Evolutionary conservation across 345 rosid genomes (phyloP).

Genomic region (Euphorbia pulcherrima): DNA sequence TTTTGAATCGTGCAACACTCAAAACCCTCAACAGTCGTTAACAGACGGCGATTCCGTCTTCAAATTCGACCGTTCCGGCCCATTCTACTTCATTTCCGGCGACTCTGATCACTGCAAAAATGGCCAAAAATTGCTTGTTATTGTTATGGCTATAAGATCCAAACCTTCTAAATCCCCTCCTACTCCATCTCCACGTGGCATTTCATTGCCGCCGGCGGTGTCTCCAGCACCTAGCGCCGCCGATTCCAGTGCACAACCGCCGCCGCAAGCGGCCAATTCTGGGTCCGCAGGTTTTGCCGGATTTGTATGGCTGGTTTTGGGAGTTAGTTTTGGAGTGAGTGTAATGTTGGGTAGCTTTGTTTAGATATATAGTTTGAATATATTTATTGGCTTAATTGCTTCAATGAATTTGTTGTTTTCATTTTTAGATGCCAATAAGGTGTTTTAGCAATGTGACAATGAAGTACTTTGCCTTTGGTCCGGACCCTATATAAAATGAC

Average conservation of each 20-base stretch:
- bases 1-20: conserved; percentile 55
- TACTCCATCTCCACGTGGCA: conserved; percentile 16
- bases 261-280: conserved; percentile 18
- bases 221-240: neutral
- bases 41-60: conserved; percentile 58
- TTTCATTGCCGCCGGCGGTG: conserved; percentile 1
- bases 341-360: conserved; percentile 22
- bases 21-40: conserved; percentile 41
- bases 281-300: conserved; percentile 17
- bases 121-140: conserved; percentile 53
- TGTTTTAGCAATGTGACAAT: too few relatives aligned
- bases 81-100: conserved; percentile 78
- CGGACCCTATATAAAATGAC: too few relatives aligned
- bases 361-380: conserved; percentile 4
- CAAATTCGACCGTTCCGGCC: conserved; percentile 61
- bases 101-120: conserved; percentile 54
- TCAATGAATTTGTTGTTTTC: neutral
- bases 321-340: conserved; percentile 20
- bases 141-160: conserved; percentile 58
- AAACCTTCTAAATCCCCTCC: conserved; percentile 27
- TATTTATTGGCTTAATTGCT: neutral
- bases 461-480: too few relatives aligned
- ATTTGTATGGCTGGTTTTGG: conserved; percentile 19
- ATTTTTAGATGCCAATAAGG: too few relatives aligned
- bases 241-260: conserved; percentile 27